Evolutionary conservation across 495 filamentous ascomycete species (phyloP), one percentile per base, ranked within the genome.

Genomic region (Cenococcum geophilum): DNA sequence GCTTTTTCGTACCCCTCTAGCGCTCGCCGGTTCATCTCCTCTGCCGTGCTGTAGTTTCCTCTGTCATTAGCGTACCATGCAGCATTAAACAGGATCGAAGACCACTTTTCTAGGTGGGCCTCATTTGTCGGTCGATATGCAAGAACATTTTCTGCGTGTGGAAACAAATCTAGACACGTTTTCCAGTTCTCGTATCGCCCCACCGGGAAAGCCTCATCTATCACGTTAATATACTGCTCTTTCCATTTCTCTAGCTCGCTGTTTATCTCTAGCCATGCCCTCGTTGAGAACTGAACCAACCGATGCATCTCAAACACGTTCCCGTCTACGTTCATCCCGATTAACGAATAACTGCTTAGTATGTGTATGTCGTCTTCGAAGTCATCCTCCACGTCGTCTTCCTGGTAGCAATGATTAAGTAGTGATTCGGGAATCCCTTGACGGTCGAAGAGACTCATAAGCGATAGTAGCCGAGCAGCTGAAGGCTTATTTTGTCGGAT

Each of bases 271-370:
- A 82, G 69, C 79, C 79, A 82, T 25, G 65, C 69, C 56, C 68
- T 68, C 16, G 68, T 78, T 6, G 74, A 71, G 25, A 79, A 61
- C 65, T 82, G 76, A 21, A 82, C 78, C 0, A 83, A 71, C 36
- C 63, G 52, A 68, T 82, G 77, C 73, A 82, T 83, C 60, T 75
- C 71, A 59, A 79, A 79, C 1, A 51, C 67, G 34, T 49, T 36
- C 10, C 47, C 58, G 23, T 68, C 64, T 22, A 54, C 14, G 37
- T 27, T 63, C 21, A 67, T 59, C 9, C 59, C 64, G 18, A 70
- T 51, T 12, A 70, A 52, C 20, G 68, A 70, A 43, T 47, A 68
- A 32, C 45, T 58, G 11, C 9, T 60, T 35, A 70, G 42, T 1
- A 53, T 66, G 16, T 27, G 12, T 23, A 66, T 42, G 45, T 68